Evolutionary conservation across 441 rosid genomes (phyloP).

Genomic region (Codiaeum variegatum): DNA sequence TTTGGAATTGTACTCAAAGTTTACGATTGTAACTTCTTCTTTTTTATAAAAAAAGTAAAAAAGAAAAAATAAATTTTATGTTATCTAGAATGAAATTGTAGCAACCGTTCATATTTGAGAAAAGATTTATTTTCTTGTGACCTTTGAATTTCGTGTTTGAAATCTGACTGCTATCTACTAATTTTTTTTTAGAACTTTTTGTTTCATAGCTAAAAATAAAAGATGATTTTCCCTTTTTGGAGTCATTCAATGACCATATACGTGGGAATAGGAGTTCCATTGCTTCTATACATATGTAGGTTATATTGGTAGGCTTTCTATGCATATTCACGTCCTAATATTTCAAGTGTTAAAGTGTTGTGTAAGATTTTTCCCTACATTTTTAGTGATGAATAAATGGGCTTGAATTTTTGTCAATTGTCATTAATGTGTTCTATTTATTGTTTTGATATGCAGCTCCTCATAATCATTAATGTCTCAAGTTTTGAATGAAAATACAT

Average conservation of each 20-base stretch:
- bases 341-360: no score
- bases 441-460: neutral
- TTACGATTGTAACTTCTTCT: neutral
- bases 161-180: neutral
- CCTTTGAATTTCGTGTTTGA: neutral
- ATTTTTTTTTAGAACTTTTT: neutral
- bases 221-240: slow-evolving; percentile 15
- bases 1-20: neutral
- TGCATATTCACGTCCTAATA: no score
- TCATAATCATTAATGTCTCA: neutral
- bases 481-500: neutral
- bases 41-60: neutral
- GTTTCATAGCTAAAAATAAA: neutral
- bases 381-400: neutral
- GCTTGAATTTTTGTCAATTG: neutral
- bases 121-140: neutral
- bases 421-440: neutral
- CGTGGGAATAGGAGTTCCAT: slow-evolving; percentile 81
- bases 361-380: no score
- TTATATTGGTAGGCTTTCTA: no score
- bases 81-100: neutral
- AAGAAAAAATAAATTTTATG: neutral
- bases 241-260: slow-evolving; percentile 94
- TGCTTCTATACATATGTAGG: no score
- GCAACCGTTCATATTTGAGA: neutral